phyloP scores from a whole-genome alignment of 2,329 filamentous ascomycete species.

The Exophiala oligosperma region DNA sequence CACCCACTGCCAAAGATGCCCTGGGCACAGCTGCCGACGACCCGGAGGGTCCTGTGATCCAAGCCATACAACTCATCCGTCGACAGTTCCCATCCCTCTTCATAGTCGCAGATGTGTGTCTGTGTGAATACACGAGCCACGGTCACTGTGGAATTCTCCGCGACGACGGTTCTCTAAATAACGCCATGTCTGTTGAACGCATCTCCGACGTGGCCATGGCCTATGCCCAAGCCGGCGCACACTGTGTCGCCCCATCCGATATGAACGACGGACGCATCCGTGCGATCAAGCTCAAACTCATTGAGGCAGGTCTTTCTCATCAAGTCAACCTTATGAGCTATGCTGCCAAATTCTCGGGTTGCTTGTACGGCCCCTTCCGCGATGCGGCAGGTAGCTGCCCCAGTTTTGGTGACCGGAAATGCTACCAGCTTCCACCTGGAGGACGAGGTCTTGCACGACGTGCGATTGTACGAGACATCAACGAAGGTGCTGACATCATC shows the following conservation, averaged over 20 bases:
- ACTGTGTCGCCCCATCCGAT: slow-evolving; percentile 95
- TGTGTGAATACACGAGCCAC: slow-evolving; percentile 98
- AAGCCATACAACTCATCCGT: slow-evolving; percentile 78
- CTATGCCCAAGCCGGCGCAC: slow-evolving; percentile 92
- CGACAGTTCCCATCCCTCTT: slow-evolving; percentile 86
- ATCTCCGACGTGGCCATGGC: slow-evolving; percentile 97
- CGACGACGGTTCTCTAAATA: slow-evolving; percentile 91
- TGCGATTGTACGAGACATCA: slow-evolving; percentile 86
- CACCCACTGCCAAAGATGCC: slow-evolving; percentile 78
- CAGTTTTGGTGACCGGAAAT: slow-evolving; percentile 90
- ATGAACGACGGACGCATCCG: slow-evolving; percentile 99
- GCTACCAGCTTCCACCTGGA: slow-evolving; percentile 93
- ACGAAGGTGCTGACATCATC: slow-evolving; percentile 93
- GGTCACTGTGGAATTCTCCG: slow-evolving; percentile 95
- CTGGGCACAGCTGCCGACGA: slow-evolving; percentile 92
- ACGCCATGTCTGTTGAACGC: slow-evolving; percentile 86
- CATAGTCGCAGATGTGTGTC: slow-evolving; percentile 88
- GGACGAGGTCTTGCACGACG: slow-evolving; percentile 88
- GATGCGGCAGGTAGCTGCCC: slow-evolving; percentile 90
- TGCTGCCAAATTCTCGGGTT: slow-evolving; percentile 95
- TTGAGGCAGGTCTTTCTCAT: slow-evolving; percentile 91
- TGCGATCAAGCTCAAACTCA: slow-evolving; percentile 96
- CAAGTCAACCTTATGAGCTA: slow-evolving; percentile 95
- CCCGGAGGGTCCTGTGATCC: slow-evolving; percentile 87
- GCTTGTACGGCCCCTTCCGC: slow-evolving; percentile 93